A percentile compares a stretch with the other conserved stretches of the same genome.
phyloP scores from a whole-genome alignment of 2,329 filamentous ascomycete species.

The Trichoderma hamatum region DNA sequence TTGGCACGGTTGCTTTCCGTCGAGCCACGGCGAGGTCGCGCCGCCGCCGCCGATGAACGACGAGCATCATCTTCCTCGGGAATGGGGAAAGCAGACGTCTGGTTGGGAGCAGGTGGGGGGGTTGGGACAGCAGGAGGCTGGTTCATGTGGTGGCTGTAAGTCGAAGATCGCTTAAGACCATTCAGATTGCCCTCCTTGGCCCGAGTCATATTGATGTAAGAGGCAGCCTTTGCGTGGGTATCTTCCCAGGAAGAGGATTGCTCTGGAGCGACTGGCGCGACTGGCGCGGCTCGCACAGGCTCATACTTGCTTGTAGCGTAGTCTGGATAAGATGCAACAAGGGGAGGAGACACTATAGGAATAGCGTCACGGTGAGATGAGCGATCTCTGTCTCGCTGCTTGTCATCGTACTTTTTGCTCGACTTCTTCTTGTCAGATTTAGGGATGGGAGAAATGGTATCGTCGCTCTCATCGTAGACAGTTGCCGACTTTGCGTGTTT shows the following conservation, averaged over 20 bases:
- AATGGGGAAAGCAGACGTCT: slow-evolving; percentile 34
- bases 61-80: slow-evolving; percentile 41
- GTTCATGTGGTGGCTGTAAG: slow-evolving; percentile 32
- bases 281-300: slow-evolving; percentile 20
- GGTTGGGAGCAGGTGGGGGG: slow-evolving; percentile 39
- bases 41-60: slow-evolving; percentile 37
- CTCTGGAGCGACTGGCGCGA: slow-evolving; percentile 25
- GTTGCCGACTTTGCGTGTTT: slow-evolving; percentile 34
- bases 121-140: slow-evolving; percentile 43
- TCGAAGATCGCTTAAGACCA: slow-evolving; percentile 31
- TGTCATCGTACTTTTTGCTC: slow-evolving; percentile 46
- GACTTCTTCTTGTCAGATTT: slow-evolving; percentile 44
- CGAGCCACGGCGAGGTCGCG: slow-evolving; percentile 41
- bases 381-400: slow-evolving; percentile 43
- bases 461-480: slow-evolving; percentile 43
- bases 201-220: slow-evolving; percentile 41
- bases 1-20: slow-evolving; percentile 35
- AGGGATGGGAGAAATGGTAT: slow-evolving; percentile 30
- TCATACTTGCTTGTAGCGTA: slow-evolving; percentile 25
- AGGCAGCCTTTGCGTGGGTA: slow-evolving; percentile 31
- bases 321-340: slow-evolving; percentile 16
- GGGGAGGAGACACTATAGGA: slow-evolving; percentile 29
- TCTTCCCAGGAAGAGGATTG: slow-evolving; percentile 32
- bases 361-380: slow-evolving; percentile 41
- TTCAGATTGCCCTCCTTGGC: slow-evolving; percentile 30